These are phyloP conservation scores for Leersia perrieri DNA, from an alignment of 176 grass and related monocot genomes.

Conservation along the genomic window DNA sequence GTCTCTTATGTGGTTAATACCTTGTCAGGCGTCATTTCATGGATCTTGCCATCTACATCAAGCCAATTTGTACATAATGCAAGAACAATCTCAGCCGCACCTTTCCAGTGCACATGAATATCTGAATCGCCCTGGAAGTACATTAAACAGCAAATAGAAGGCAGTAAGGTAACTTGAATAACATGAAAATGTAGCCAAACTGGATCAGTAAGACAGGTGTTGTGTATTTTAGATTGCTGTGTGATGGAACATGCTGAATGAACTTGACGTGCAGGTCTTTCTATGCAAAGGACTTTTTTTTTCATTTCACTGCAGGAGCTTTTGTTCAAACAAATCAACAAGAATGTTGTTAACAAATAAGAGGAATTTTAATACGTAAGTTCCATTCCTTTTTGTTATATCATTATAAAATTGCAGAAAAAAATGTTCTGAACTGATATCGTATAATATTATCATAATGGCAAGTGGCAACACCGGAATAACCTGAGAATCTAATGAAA, in stretches of 20 bases:
- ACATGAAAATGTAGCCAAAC: slow-evolving; percentile 11
- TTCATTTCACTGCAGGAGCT: background rate
- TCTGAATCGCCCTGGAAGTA: slow-evolving; percentile 51
- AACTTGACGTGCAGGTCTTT: background rate
- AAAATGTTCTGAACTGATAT: slow-evolving; percentile 4
- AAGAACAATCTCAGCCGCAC: slow-evolving; percentile 91
- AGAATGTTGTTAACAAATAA: background rate
- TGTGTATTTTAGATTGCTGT: background rate
- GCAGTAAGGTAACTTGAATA: background rate
- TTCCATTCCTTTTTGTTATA: background rate
- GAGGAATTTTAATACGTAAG: background rate
- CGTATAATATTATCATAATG: background rate
- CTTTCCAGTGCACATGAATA: slow-evolving; percentile 97
- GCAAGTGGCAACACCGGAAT: background rate
- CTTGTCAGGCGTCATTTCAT: slow-evolving; percentile 61
- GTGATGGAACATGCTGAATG: background rate
- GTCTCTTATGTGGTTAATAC: slow-evolving; percentile 13
- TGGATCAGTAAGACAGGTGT: slow-evolving; percentile 11
- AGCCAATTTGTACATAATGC: slow-evolving; percentile 70
- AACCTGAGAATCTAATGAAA: background rate
- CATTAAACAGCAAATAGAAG: slow-evolving; percentile 9
- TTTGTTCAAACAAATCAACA: background rate
- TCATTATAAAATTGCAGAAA: background rate
- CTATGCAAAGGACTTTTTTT: background rate
- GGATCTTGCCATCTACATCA: slow-evolving; percentile 45